Percentiles rank a stretch among this genome's conserved stretches.
phyloP scores from a whole-genome alignment of 2,329 filamentous ascomycete species.

The Ceratocystis cubensis region DNA sequence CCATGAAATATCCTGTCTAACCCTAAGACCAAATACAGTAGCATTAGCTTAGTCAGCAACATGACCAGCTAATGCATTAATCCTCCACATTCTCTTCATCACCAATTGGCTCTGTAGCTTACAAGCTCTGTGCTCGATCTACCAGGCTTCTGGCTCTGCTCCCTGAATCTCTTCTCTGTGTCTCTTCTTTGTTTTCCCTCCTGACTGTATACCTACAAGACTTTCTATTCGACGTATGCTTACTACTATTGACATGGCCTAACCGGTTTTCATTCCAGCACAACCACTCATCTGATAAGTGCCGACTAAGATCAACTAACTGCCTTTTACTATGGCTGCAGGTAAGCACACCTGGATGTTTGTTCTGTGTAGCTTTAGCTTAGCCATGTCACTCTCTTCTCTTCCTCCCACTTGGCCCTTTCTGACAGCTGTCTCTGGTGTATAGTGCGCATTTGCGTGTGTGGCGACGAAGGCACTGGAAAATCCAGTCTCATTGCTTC shows the following conservation, averaged over 20 bases:
- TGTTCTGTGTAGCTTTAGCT: not conserved
- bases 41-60: not conserved
- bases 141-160: not conserved
- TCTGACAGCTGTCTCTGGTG: conserved; percentile 22
- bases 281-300: not conserved
- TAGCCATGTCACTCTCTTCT: not conserved
- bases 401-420: conserved; percentile 20
- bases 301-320: not conserved
- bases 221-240: not conserved
- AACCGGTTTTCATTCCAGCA: not conserved
- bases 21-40: not conserved
- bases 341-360: not conserved
- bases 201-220: too few relatives aligned
- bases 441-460: conserved; percentile 83
- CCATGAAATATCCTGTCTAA: not conserved
- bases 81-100: not conserved
- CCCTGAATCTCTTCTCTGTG: not conserved
- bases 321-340: conserved; percentile 6
- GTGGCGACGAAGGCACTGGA: conserved; percentile 89
- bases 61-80: not conserved
- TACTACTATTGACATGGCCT: conserved; percentile 1
- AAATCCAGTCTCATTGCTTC: conserved; percentile 90
- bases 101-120: not conserved
- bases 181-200: not conserved
- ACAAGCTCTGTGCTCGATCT: not conserved